A percentile compares a stretch with the other conserved stretches of the same genome.
Evolutionary conservation across 805 yeast species (phyloP).

Genomic region (Lipomyces starkeyi): DNA sequence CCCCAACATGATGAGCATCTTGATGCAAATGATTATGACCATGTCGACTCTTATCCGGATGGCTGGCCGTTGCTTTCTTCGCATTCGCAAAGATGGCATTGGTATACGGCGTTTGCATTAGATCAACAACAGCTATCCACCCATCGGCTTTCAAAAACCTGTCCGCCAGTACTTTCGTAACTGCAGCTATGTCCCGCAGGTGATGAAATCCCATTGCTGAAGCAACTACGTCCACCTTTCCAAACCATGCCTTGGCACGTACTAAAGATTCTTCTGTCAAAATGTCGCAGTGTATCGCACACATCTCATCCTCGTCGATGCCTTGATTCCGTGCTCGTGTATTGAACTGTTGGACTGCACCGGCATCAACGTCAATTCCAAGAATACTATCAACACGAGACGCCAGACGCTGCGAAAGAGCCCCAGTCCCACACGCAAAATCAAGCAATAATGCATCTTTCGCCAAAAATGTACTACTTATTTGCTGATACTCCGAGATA

Average conservation of each 20-base stretch:
- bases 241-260: not conserved
- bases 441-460: slow-evolving; percentile 20
- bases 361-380: slow-evolving; percentile 25
- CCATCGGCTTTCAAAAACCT: slow-evolving; percentile 18
- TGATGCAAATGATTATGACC: slow-evolving; percentile 1
- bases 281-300: slow-evolving; percentile 19
- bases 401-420: slow-evolving; percentile 29
- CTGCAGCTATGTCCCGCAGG: slow-evolving; percentile 16
- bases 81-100: slow-evolving; percentile 17
- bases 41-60: not conserved
- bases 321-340: slow-evolving; percentile 29
- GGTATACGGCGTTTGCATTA: slow-evolving; percentile 12
- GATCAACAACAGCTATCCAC: slow-evolving; percentile 27
- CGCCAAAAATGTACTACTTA: not conserved
- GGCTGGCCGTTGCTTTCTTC: not conserved
- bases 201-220: slow-evolving; percentile 33
- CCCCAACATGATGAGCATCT: slow-evolving; percentile 24
- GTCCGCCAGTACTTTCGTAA: not conserved
- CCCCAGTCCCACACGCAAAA: slow-evolving; percentile 36
- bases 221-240: slow-evolving; percentile 22
- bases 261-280: not conserved
- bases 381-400: slow-evolving; percentile 14
- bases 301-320: slow-evolving; percentile 20
- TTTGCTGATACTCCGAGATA: slow-evolving; percentile 4
- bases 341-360: slow-evolving; percentile 20